Percentiles rank a stretch among this genome's conserved stretches.
Evolutionary conservation across 352 stramenopile genomes (phyloP).

Genomic region (Phytopythium boreale): DNA sequence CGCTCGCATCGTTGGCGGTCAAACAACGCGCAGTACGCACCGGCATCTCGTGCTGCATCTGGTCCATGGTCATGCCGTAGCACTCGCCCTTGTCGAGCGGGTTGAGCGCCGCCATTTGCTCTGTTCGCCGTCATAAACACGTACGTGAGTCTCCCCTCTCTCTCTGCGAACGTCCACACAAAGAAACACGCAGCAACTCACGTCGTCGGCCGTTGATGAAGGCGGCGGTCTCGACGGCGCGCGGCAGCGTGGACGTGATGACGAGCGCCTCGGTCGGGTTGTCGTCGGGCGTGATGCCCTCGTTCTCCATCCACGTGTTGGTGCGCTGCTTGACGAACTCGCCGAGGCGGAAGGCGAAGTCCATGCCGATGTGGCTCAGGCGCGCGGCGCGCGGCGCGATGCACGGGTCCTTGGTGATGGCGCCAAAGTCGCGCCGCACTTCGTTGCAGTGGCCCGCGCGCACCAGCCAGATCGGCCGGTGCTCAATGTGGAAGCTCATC

Average conservation of each 20-base stretch:
- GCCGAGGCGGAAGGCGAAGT: conserved; percentile 91
- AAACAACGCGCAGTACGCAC: conserved; percentile 13
- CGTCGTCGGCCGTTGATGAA: conserved; percentile 37
- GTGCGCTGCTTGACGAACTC: conserved; percentile 90
- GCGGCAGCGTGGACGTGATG: conserved; percentile 80
- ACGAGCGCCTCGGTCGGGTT: conserved; percentile 50
- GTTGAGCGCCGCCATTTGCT: conserved; percentile 81
- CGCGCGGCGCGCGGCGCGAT: conserved; percentile 67
- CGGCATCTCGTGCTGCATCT: conserved; percentile 76
- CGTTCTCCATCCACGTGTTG: conserved; percentile 39
- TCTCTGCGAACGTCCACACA: neutral
- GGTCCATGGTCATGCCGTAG: conserved; percentile 80
- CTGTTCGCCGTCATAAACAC: conserved; percentile 19
- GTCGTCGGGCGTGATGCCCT: conserved; percentile 37
- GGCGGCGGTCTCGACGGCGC: conserved; percentile 70
- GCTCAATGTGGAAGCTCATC: conserved; percentile 94
- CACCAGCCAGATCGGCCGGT: conserved; percentile 91
- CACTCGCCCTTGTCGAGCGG: conserved; percentile 84
- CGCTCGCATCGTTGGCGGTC: neutral
- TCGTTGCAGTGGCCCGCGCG: conserved; percentile 86
- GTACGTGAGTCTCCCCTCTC: conserved; percentile 4
- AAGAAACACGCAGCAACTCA: conserved; percentile 21
- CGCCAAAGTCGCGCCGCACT: conserved; percentile 57
- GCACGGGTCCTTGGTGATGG: conserved; percentile 72
- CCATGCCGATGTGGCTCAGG: conserved; percentile 88